These are phyloP conservation scores for Tricladium varicosporioides DNA, from an alignment of 2,329 filamentous ascomycete genomes.

Conservation along the genomic window DNA sequence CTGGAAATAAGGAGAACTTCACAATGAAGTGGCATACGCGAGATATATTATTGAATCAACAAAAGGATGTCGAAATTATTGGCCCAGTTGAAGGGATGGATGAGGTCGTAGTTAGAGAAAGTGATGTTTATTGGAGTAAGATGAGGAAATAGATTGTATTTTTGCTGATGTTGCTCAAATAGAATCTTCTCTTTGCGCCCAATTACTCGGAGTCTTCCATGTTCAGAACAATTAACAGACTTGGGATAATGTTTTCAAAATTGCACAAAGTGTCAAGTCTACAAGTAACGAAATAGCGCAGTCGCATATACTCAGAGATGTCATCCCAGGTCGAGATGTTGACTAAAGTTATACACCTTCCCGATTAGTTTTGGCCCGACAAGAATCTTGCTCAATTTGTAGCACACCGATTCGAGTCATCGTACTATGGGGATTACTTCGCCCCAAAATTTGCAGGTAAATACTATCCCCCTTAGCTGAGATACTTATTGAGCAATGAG, in stretches of 20 bases:
- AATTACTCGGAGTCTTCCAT: no score
- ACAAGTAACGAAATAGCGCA: no score
- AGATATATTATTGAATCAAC: conserved; percentile 45
- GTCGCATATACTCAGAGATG: no score
- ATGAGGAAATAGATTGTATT: conserved; percentile 23
- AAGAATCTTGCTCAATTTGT: no score
- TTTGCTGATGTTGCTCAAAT: no score
- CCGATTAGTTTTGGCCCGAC: background rate
- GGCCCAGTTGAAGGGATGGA: conserved; percentile 47
- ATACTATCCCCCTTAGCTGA: background rate
- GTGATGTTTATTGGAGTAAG: conserved; percentile 44
- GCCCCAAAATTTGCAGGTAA: background rate
- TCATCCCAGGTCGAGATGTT: background rate
- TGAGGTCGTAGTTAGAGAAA: conserved; percentile 43
- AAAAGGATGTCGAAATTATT: conserved; percentile 48
- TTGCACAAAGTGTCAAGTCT: no score
- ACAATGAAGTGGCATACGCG: conserved; percentile 49
- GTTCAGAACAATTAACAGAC: background rate
- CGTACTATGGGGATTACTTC: background rate
- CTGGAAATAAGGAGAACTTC: conserved; percentile 50
- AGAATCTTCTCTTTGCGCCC: no score
- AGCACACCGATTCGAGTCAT: no score
- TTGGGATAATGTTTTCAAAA: background rate
- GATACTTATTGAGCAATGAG: no score
- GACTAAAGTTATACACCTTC: background rate